Percentiles rank a stretch among this genome's conserved stretches.
Conservation (phyloP, 2,329 filamentous ascomycete species). For the Coleophoma eucalyptorum region DNA sequence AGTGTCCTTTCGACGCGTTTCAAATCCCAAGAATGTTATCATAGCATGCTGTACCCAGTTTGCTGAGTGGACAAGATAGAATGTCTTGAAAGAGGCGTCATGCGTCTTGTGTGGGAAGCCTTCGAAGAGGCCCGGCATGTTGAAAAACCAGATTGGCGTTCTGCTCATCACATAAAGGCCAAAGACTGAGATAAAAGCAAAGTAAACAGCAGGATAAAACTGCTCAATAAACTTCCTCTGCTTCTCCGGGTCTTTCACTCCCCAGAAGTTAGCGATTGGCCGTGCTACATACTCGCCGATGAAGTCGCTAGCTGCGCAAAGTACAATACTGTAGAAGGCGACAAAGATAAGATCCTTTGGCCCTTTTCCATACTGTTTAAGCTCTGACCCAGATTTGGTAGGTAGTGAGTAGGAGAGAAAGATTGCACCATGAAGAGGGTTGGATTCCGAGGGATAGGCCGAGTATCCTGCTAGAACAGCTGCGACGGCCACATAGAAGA, state of each 20-base stretch:
- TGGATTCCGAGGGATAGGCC: background rate
- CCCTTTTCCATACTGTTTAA: background rate
- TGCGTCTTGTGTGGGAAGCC: background rate
- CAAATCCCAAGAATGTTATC: background rate
- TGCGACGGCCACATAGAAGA: background rate
- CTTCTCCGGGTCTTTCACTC: background rate
- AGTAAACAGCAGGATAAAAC: background rate
- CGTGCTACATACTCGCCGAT: background rate
- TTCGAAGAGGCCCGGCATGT: background rate
- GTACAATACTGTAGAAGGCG: background rate
- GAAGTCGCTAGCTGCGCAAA: background rate
- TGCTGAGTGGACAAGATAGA: background rate
- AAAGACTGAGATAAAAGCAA: background rate
- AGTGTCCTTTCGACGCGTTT: background rate
- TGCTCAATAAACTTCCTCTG: background rate
- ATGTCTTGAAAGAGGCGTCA: background rate
- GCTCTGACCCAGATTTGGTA: background rate
- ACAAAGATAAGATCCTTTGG: background rate
- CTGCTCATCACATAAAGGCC: background rate
- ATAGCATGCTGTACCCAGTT: background rate
- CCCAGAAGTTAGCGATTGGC: background rate
- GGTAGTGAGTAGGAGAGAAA: background rate
- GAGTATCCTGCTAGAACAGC: background rate
- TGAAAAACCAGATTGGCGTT: background rate
- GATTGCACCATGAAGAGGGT: background rate